Percentiles rank a stretch among this genome's conserved stretches.
Evolutionary conservation across 2,329 filamentous ascomycete species (phyloP).

Genomic region (Chaetomium globosum): DNA sequence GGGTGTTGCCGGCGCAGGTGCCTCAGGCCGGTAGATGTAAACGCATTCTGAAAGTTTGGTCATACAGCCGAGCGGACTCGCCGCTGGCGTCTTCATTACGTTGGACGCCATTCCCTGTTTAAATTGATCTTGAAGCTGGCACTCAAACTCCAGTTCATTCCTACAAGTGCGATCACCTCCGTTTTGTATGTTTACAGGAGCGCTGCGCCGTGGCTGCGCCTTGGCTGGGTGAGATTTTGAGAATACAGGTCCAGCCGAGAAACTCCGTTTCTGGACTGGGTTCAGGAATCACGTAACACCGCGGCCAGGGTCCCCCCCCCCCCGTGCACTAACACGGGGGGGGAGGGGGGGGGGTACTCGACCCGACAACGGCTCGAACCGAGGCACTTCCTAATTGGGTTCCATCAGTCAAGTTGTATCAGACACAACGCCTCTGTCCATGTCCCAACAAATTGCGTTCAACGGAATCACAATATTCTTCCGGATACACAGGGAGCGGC

Average conservation of each 20-base stretch:
- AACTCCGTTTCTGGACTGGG: neutral
- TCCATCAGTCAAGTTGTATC: neutral
- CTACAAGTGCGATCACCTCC: neutral
- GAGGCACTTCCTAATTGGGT: slow-evolving; percentile 25
- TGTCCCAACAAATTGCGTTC: neutral
- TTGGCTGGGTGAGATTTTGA: neutral
- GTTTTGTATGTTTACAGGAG: neutral
- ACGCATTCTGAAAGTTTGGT: slow-evolving; percentile 45
- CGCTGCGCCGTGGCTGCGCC: neutral
- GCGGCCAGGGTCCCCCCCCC: neutral
- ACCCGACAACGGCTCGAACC: neutral
- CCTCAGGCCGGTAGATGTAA: slow-evolving; percentile 43
- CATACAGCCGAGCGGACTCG: slow-evolving; percentile 44
- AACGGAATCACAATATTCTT: neutral
- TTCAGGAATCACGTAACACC: neutral
- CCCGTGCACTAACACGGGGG: neutral
- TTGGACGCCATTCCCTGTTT: slow-evolving; percentile 39
- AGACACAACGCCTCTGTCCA: neutral
- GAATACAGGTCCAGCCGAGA: neutral
- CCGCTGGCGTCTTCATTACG: slow-evolving; percentile 26
- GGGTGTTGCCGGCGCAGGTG: slow-evolving; percentile 8
- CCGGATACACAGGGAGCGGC: neutral
- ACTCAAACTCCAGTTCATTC: neutral
- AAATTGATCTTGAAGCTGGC: neutral
- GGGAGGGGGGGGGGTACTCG: neutral